Percentiles rank a stretch among this genome's conserved stretches.
Evolutionary conservation across 257 asterid species (phyloP).

Genomic region (Verbena officinalis): DNA sequence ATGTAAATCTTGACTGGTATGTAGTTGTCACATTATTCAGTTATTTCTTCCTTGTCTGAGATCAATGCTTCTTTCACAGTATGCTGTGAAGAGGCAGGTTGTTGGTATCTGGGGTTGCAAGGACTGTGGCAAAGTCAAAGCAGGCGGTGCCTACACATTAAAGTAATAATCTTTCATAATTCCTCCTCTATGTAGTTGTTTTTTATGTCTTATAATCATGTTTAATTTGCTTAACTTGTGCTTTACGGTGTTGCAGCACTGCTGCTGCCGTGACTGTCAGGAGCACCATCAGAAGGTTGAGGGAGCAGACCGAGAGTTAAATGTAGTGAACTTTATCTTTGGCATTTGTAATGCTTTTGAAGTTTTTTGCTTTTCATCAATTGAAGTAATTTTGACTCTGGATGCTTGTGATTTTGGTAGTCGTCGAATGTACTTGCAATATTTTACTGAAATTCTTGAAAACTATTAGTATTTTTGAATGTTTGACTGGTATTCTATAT

Average conservation of each 20-base stretch:
- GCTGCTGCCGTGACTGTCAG: conserved; percentile 75
- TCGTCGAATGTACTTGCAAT: not conserved
- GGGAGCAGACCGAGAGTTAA: conserved; percentile 69
- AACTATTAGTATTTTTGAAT: not conserved
- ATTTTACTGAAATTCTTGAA: not conserved
- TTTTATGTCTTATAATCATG: not conserved
- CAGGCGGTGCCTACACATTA: conserved; percentile 71
- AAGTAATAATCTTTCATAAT: conserved; percentile 32
- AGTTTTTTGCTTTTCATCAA: conserved; percentile 2
- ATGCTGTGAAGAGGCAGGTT: conserved; percentile 68
- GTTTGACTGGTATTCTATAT: not conserved
- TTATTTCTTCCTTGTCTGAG: not conserved
- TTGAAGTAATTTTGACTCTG: conserved; percentile 10
- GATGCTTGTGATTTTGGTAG: not conserved
- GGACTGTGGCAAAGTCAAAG: conserved; percentile 73
- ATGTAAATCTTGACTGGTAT: not conserved
- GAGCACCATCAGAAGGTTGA: conserved; percentile 70
- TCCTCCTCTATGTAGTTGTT: not conserved
- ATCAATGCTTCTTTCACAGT: conserved; percentile 31
- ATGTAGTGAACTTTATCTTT: conserved; percentile 19
- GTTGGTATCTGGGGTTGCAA: conserved; percentile 77
- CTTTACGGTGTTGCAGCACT: conserved; percentile 43
- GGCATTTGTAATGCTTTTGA: conserved; percentile 10
- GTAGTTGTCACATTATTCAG: not conserved
- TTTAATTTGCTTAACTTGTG: not conserved